A percentile compares a stretch with the other conserved stretches of the same genome.
phyloP scores from a whole-genome alignment of 257 asterid species.

The Nicotiana attenuata region DNA sequence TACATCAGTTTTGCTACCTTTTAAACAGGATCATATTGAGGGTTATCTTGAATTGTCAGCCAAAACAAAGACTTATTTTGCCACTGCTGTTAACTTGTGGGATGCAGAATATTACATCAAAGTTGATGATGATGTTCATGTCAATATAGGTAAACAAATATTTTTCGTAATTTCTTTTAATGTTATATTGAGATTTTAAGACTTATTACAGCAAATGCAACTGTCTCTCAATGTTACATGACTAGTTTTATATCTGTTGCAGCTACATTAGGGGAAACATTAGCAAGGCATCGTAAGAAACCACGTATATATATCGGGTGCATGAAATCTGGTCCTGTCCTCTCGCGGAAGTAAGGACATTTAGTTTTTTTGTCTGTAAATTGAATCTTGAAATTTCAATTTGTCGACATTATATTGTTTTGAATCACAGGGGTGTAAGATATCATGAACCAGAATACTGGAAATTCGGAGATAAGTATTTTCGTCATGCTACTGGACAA shows the following conservation, averaged over 20 bases:
- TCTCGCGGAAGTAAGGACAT: conserved; percentile 57
- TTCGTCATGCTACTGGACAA: conserved; percentile 96
- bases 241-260: conserved; percentile 18
- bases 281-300: conserved; percentile 60
- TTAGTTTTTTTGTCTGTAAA: not conserved
- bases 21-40: conserved; percentile 74
- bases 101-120: conserved; percentile 91
- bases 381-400: not conserved
- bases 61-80: conserved; percentile 76
- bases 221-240: no score
- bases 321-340: conserved; percentile 97
- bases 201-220: not conserved
- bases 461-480: conserved; percentile 95
- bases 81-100: conserved; percentile 68
- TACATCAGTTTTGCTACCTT: not conserved
- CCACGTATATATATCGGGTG: conserved; percentile 75
- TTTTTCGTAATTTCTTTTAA: not conserved
- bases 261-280: conserved; percentile 81
- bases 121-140: conserved; percentile 95
- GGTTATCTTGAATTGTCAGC: conserved; percentile 96
- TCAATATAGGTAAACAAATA: conserved; percentile 59
- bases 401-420: not conserved
- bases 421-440: conserved; percentile 69
- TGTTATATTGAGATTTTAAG: not conserved
- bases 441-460: conserved; percentile 91